A percentile compares a stretch with the other conserved stretches of the same genome.
These are phyloP conservation scores for Talaromyces sp. DNA, from an alignment of 2,329 filamentous ascomycete genomes.

Conservation along the genomic window DNA sequence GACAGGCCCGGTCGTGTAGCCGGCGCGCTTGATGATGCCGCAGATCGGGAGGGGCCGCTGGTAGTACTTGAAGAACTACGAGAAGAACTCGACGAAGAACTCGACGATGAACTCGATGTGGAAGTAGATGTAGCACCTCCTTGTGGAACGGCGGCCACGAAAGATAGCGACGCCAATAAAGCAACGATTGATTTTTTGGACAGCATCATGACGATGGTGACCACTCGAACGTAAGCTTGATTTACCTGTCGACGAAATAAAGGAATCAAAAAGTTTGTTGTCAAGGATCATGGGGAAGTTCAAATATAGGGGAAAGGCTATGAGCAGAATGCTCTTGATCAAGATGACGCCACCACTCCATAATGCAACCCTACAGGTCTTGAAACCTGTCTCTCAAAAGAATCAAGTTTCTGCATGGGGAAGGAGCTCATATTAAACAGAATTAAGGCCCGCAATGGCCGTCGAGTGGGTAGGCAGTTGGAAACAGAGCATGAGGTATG, in stretches of 20 bases:
- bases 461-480: not conserved
- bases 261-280: not conserved
- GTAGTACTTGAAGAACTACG: not conserved
- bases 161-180: conserved; percentile 7
- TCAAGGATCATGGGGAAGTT: not conserved
- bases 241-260: not conserved
- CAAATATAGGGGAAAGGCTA: not conserved
- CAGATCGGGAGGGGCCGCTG: not conserved
- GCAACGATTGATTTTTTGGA: not conserved
- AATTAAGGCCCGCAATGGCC: not conserved
- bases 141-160: conserved; percentile 1
- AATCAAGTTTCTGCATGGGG: conserved; percentile 1
- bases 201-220: conserved; percentile 9
- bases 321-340: not conserved
- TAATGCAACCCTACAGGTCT: not conserved
- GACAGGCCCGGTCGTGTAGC: conserved; percentile 49
- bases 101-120: not conserved
- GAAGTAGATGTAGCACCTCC: not conserved
- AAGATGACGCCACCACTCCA: conserved; percentile 10
- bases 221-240: not conserved
- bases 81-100: too few relatives aligned
- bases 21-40: conserved; percentile 8
- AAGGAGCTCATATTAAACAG: not conserved
- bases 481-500: not conserved
- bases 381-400: not conserved